These are phyloP conservation scores for Ambrosia artemisiifolia DNA, from an alignment of 129 eudicot genomes.

Conservation along the genomic window DNA sequence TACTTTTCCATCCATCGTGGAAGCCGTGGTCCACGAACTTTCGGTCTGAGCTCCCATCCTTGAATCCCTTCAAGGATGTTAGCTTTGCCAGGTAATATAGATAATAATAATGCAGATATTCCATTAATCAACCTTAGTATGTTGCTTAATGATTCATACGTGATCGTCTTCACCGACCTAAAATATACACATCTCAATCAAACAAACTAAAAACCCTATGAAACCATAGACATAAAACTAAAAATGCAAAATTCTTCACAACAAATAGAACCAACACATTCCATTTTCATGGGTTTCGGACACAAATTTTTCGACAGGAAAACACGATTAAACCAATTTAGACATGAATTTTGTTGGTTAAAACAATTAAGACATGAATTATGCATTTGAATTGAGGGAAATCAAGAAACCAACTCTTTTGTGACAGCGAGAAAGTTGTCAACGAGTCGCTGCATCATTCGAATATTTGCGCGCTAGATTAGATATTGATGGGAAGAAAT, in stretches of 20 bases:
- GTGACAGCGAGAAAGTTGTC: conserved; percentile 80
- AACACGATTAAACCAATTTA: not conserved
- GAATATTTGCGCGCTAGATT: not conserved
- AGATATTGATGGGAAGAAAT: not conserved
- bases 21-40: conserved; percentile 86
- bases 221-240: not conserved
- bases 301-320: not conserved
- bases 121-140: conserved; percentile 81
- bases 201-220: not conserved
- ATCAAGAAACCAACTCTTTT: conserved; percentile 53
- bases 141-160: conserved; percentile 81
- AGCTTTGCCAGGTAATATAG: conserved; percentile 81
- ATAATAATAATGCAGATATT: conserved; percentile 72
- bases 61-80: conserved; percentile 87
- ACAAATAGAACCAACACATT: no score
- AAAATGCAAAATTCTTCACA: no score
- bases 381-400: not conserved
- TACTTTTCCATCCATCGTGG: conserved; percentile 99
- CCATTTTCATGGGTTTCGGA: no score
- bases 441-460: conserved; percentile 64
- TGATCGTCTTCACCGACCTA: conserved; percentile 92
- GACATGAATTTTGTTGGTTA: not conserved
- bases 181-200: conserved; percentile 4
- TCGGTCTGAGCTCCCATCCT: conserved; percentile 97
- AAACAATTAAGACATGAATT: not conserved